Evolutionary conservation across 2,329 filamentous ascomycete genomes (phyloP), one percentile per base, ranked within the genome.

Genomic region (Fonsecaea nubica): DNA sequence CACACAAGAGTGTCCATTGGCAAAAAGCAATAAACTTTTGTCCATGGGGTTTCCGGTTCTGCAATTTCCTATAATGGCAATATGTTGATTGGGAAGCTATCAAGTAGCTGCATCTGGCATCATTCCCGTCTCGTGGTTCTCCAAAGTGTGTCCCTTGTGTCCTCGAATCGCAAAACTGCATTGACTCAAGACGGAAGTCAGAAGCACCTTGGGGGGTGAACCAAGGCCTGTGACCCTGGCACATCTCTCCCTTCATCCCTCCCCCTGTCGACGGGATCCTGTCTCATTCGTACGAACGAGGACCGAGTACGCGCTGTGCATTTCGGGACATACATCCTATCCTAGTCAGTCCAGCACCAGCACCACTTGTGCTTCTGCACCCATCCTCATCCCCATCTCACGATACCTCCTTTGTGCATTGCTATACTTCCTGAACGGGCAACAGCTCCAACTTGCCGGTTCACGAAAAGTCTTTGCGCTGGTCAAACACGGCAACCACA

Each of bases 371-470:
- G 30, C 30, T 32, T 32, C 52, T 36, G 9, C 25, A 38, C 32
- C 32, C 48, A 21, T 21, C n/a, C 25, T 25, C 21, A 25, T 45
- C 18, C 30, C 30, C 45, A 50, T 30, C 6, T 61, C 32, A 53
- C 48, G 48, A 61, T 2, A 45, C 13, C 35, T 40, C 30, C 35
- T 40, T 25, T 38, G 40, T 13, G 15, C 1, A 21, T 42, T 53
- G 9, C 32, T 61, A 64, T 57, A 64, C 61, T 69, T 69, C 67
- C 67, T 64, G 36, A 69, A 61, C 8, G 4, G 67, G 67, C 58
- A 69, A 64, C 53, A 69, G 67, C 67, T 66, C 57, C 32, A 38
- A 30, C 33, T 62, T 58, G 61, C 40, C 53, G 67, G 60, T 64
- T 62, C 64, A 66, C 64, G 30, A 66, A 66, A 3, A 55, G 53